A percentile compares a stretch with the other conserved stretches of the same genome.
Conservation (phyloP, 179 eudicot genomes). For the Sideroxylon spinosum region DNA sequence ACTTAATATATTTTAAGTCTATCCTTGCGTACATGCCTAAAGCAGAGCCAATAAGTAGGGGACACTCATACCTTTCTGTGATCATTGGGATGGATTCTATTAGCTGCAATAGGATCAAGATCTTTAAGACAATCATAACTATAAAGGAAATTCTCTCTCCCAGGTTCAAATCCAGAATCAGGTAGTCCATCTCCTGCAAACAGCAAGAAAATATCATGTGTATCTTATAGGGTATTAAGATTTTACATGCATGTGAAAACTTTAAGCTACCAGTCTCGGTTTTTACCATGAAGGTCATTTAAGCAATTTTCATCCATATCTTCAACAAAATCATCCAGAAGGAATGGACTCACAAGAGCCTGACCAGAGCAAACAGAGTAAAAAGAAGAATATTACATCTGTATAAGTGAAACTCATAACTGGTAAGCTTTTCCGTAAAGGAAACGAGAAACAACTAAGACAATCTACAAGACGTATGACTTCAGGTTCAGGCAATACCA, state of each 20-base stretch:
- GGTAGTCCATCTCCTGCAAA: slow-evolving; percentile 31
- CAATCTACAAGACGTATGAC: not conserved
- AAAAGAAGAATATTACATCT: not conserved
- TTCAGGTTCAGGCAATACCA: slow-evolving; percentile 2
- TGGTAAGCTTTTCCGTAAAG: not conserved
- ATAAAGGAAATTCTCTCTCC: slow-evolving; percentile 23
- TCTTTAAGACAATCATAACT: slow-evolving; percentile 56
- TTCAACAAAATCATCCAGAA: slow-evolving; percentile 62
- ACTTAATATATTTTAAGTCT: not conserved
- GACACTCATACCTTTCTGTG: slow-evolving; percentile 60
- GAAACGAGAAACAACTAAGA: not conserved
- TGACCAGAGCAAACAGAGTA: slow-evolving; percentile 28
- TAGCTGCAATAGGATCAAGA: slow-evolving; percentile 85
- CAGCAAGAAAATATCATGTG: not conserved
- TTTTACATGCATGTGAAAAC: not conserved
- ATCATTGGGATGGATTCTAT: slow-evolving; percentile 94
- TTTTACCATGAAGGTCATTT: slow-evolving; percentile 47
- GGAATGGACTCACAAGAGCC: slow-evolving; percentile 89
- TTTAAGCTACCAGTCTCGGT: not conserved
- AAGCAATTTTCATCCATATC: slow-evolving; percentile 37
- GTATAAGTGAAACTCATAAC: not conserved
- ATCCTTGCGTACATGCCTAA: not conserved
- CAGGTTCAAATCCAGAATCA: slow-evolving; percentile 30
- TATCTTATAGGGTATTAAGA: not conserved
- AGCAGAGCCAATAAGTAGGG: not conserved